phyloP scores from a whole-genome alignment of 805 yeast genomes.

The Metschnikowia matae region DNA sequence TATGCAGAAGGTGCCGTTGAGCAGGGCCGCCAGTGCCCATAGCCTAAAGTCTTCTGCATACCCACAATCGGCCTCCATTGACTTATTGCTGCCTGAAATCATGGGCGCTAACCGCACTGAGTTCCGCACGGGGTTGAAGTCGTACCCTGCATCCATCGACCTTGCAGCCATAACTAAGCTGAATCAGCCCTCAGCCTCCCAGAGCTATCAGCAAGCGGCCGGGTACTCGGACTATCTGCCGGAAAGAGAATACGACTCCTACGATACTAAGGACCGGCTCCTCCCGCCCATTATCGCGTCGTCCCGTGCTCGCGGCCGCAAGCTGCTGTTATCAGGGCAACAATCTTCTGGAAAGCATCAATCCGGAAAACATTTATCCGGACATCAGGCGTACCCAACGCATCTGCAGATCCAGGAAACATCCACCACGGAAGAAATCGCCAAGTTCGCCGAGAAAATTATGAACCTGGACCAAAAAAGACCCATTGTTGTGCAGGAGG shows the following conservation, averaged over 20 bases:
- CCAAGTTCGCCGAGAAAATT: conserved; percentile 19
- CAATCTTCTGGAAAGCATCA: conserved; percentile 11
- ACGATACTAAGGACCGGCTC: conserved; percentile 1
- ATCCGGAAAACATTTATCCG: neutral
- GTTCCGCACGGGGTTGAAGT: conserved; percentile 21
- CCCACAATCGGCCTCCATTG: conserved; percentile 10
- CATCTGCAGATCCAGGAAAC: conserved; percentile 17
- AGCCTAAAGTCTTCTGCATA: conserved; percentile 5
- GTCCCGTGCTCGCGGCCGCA: conserved; percentile 1
- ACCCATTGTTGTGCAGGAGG: conserved; percentile 21
- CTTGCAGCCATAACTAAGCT: conserved; percentile 49
- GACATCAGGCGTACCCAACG: conserved; percentile 10
- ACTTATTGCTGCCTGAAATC: conserved; percentile 17
- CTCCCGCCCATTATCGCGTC: conserved; percentile 8
- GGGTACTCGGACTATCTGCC: conserved; percentile 3
- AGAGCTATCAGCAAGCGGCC: neutral
- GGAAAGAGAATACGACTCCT: conserved; percentile 1
- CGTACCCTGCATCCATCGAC: conserved; percentile 51
- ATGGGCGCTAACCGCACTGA: conserved; percentile 12
- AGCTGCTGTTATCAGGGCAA: conserved; percentile 3
- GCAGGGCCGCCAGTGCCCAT: conserved; percentile 12
- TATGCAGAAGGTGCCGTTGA: conserved; percentile 5
- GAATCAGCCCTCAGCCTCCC: conserved; percentile 8
- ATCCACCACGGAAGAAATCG: conserved; percentile 19
- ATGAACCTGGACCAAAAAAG: conserved; percentile 19